Evolutionary conservation across 2,329 filamentous ascomycete genomes (phyloP), one percentile per base, ranked within the genome.

Genomic region (Diplodia corticola): DNA sequence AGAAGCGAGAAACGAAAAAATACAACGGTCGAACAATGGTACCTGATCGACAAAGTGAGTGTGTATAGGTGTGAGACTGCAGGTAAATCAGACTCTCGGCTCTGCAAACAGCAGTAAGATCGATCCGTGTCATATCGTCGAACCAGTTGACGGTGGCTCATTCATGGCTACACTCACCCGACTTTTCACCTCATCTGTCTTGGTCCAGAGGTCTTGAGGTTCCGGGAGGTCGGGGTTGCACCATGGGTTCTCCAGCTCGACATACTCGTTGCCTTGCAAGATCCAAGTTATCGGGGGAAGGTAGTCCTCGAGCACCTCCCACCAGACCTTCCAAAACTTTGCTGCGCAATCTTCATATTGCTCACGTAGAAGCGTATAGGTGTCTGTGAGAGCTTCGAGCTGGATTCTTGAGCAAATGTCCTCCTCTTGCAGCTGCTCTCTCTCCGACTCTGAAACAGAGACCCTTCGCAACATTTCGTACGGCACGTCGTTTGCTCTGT

Each of bases 131-230:
- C 13, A 40, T 40, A 5, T 17, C 13, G 35, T 17, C 5, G 12
- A 17, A 7, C 13, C 30, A 24, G 2, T 5, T 1, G 22, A 17
- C 10, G 24, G 13, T n/a, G 5, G 12, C 22, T 46, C 22, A 13
- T 12, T 15, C 54, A 59, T 46, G 2, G 22, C 13, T 6, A 15
- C 13, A 1, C 2, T 9, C 3, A 59, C 22, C 5, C 54, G 54
- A 3, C 1, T 59, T 15, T 59, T 59, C 13, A 59, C 46, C 2
- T 59, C 37, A 3, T 28, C 37, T 22, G 35, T 46, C 26, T 30
- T 59, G 22, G 35, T 44, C 54, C 54, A 59, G 7, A 59, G 54
- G 7, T 44, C 54, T 20, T 46, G 20, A 15, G 54, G 54, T 5
- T 59, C 13, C 1, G 54, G 54, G 0, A 59, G 22, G 24, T 30